phyloP scores from a whole-genome alignment of 768 basidiomycete species.

The Termitomyces bulborhizus region DNA sequence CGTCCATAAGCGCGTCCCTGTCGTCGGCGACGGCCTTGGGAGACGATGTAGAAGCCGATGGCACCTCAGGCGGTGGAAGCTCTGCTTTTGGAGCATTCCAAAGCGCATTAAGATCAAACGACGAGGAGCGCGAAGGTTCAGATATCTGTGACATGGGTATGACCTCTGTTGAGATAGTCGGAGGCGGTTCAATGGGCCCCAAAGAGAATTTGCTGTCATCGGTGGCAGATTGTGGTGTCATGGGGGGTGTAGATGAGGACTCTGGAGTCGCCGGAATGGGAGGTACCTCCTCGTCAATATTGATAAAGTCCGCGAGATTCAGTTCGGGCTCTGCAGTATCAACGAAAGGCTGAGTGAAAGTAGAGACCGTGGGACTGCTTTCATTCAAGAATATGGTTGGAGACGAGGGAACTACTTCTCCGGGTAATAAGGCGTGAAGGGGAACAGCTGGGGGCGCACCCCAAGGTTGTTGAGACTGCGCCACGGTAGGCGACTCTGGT shows the following conservation, averaged over 20 bases:
- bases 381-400: constrained; percentile 23
- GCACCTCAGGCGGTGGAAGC: constrained; percentile 7
- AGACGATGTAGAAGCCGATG: constrained; percentile 18
- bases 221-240: constrained; percentile 2
- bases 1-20: constrained; percentile 41
- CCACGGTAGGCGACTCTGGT: constrained; percentile 62
- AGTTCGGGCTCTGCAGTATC: constrained; percentile 55
- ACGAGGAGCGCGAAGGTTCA: constrained; percentile 38
- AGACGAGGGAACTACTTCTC: constrained; percentile 16
- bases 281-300: constrained; percentile 60
- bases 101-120: constrained; percentile 69
- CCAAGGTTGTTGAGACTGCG: constrained; percentile 40
- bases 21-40: constrained; percentile 23
- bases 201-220: constrained; percentile 15
- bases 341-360: constrained; percentile 21
- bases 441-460: constrained; percentile 58
- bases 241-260: constrained; percentile 5
- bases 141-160: constrained; percentile 43
- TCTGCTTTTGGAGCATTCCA: constrained; percentile 54
- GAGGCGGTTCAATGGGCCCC: constrained; percentile 12
- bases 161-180: constrained; percentile 30
- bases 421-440: constrained; percentile 32
- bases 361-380: constrained; percentile 1
- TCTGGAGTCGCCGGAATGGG: constrained; percentile 26
- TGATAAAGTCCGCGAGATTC: constrained; percentile 70